Evolutionary conservation across 2,329 filamentous ascomycete species (phyloP).

Genomic region (Fusarium beomiforme): DNA sequence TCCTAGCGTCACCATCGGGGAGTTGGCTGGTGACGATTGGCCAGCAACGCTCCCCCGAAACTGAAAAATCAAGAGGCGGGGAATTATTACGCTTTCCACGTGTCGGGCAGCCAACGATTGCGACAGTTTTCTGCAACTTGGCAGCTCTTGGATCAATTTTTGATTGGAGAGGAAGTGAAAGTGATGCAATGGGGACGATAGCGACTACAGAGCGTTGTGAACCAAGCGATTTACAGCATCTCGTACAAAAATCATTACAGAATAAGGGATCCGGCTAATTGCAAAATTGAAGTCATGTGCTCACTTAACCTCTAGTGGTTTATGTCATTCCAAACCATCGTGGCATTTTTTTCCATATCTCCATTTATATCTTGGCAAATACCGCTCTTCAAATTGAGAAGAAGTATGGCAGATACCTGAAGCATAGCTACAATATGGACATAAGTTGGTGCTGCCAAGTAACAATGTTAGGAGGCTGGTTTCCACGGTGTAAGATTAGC

Average conservation of each 20-base stretch:
- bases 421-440: background rate
- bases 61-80: slow-evolving; percentile 26
- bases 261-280: background rate
- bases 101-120: slow-evolving; percentile 16
- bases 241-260: background rate
- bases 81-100: slow-evolving; percentile 24
- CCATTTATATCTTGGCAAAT: background rate
- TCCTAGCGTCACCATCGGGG: slow-evolving; percentile 6
- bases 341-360: background rate
- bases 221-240: background rate
- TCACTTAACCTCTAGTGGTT: background rate
- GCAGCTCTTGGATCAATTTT: background rate
- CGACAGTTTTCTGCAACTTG: slow-evolving; percentile 4
- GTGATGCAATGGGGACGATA: background rate
- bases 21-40: slow-evolving; percentile 21
- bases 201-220: background rate
- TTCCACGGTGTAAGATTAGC: background rate
- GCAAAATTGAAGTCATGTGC: background rate
- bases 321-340: background rate
- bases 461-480: background rate
- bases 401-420: no score
- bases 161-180: slow-evolving; percentile 9
- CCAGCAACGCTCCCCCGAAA: background rate
- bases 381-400: background rate
- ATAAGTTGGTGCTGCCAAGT: background rate